Conservation (phyloP, 2,329 filamentous ascomycete genomes). For the Plenodomus tracheiphilus region DNA sequence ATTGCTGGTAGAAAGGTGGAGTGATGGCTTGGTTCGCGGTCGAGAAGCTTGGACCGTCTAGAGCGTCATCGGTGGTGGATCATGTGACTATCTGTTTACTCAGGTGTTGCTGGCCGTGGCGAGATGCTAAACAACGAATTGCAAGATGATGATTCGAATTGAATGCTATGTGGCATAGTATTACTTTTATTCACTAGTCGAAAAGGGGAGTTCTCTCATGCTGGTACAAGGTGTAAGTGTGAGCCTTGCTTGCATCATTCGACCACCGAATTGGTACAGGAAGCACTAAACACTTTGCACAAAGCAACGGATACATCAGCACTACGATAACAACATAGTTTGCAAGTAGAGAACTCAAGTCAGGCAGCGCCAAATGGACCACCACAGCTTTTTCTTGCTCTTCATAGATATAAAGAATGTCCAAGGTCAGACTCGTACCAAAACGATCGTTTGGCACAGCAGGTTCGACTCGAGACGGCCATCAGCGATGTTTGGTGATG, state of each 20-base stretch:
- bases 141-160: not conserved
- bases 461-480: not conserved
- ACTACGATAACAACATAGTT: not conserved
- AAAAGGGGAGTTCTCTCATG: not conserved
- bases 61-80: slow-evolving; percentile 25
- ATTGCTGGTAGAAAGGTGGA: slow-evolving; percentile 26
- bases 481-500: not conserved
- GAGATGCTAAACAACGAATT: not conserved
- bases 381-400: not conserved
- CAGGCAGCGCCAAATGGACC: not conserved
- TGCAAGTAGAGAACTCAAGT: not conserved
- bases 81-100: slow-evolving; percentile 9
- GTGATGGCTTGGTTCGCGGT: slow-evolving; percentile 18
- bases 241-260: not conserved
- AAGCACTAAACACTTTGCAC: no score
- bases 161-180: not conserved
- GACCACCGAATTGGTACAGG: not conserved
- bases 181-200: not conserved
- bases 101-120: not conserved
- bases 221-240: not conserved
- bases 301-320: not conserved
- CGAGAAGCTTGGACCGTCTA: slow-evolving; percentile 20
- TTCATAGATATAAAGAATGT: no score
- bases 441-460: not conserved
- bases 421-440: no score